A percentile compares a stretch with the other conserved stretches of the same genome.
These are phyloP conservation scores for Psilocybe cyanescens DNA, from an alignment of 768 basidiomycete species.

Conservation along the genomic window DNA sequence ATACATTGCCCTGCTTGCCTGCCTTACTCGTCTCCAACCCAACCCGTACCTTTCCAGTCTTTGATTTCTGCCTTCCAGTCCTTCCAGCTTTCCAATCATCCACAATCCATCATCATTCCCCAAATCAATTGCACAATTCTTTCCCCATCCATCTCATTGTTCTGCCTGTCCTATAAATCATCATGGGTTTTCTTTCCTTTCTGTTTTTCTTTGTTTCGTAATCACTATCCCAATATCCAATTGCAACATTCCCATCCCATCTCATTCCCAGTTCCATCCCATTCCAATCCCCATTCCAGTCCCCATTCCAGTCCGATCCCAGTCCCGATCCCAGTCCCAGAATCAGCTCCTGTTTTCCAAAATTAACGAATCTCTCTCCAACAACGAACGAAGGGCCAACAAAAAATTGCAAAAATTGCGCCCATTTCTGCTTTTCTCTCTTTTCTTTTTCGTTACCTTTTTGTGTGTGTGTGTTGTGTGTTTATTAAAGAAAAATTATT, in stretches of 20 bases:
- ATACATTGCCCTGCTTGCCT: background rate
- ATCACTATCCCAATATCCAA: conserved; percentile 6
- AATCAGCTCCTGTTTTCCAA: background rate
- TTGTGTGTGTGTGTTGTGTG: background rate
- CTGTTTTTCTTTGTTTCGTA: background rate
- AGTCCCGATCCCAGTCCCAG: background rate
- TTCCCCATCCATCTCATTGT: conserved; percentile 2
- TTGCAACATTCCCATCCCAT: conserved; percentile 9
- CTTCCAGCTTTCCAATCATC: background rate
- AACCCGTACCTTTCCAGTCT: background rate
- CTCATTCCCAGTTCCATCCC: background rate
- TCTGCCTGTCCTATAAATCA: background rate
- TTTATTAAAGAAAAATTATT: conserved; percentile 4
- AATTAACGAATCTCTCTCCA: background rate
- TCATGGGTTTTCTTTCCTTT: background rate
- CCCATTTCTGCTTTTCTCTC: background rate
- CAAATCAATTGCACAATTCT: conserved; percentile 3
- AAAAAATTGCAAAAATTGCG: background rate
- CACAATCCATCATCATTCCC: conserved; percentile 11
- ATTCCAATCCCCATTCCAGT: background rate
- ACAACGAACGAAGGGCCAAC: background rate
- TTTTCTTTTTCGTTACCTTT: background rate
- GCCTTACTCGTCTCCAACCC: background rate
- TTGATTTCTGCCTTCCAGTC: background rate
- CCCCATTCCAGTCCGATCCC: background rate